Evolutionary conservation across 1,139 yeast genomes (phyloP).

Genomic region (Lipomyces yarrowii): DNA sequence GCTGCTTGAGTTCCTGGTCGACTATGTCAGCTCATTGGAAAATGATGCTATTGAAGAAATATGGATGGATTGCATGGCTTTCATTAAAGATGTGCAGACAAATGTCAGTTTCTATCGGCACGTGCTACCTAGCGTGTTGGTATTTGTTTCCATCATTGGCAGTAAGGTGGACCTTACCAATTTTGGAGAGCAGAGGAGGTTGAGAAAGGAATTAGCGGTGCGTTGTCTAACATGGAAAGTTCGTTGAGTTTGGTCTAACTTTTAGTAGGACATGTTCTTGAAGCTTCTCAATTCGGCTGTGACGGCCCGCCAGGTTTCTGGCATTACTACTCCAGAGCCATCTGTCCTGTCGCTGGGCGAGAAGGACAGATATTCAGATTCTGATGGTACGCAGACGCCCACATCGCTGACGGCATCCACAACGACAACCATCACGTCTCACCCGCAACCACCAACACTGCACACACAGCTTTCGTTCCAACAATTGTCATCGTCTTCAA

Average conservation of each 20-base stretch:
- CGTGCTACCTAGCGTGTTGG: constrained; percentile 56
- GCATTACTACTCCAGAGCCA: constrained; percentile 23
- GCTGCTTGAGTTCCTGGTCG: constrained; percentile 56
- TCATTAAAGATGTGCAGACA: constrained; percentile 59
- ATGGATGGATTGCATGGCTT: constrained; percentile 60
- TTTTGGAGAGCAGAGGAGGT: constrained; percentile 62
- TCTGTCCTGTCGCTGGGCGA: constrained; percentile 17
- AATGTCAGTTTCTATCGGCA: constrained; percentile 54
- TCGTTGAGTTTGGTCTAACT: constrained; percentile 2
- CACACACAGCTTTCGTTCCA: constrained; percentile 10
- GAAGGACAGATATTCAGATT: constrained; percentile 29
- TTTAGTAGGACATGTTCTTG: constrained; percentile 54
- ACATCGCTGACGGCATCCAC: constrained; percentile 13
- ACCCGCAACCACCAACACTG: constrained; percentile 3
- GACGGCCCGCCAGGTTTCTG: constrained; percentile 37
- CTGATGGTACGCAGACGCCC: constrained; percentile 21
- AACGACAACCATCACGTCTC: not conserved
- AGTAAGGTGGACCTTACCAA: constrained; percentile 59
- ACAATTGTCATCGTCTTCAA: constrained; percentile 9
- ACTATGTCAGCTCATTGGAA: constrained; percentile 66
- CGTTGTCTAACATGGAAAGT: not conserved
- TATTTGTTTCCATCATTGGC: constrained; percentile 55
- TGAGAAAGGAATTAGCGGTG: constrained; percentile 60
- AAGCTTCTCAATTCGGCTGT: constrained; percentile 55
- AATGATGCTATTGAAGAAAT: constrained; percentile 76